Evolutionary conservation across 192 early-diverging fungal species (phyloP).

Genomic region (Piromyces finnis): DNA sequence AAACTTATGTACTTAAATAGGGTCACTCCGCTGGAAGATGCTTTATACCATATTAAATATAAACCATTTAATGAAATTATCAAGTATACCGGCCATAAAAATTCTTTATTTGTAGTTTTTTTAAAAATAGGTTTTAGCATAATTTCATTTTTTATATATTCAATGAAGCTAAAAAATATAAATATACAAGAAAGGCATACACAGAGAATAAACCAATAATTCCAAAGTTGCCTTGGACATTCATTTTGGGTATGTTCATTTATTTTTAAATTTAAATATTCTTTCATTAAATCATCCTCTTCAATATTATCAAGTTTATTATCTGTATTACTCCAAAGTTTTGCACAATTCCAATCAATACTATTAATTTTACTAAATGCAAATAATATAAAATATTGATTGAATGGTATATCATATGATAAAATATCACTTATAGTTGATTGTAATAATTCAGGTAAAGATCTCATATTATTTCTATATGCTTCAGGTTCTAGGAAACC

Average conservation of each 20-base stretch:
- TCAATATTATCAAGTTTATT: background rate
- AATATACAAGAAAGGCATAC: background rate
- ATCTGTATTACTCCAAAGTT: background rate
- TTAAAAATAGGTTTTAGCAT: background rate
- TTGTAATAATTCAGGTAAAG: background rate
- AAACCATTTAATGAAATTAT: background rate
- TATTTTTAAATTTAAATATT: background rate
- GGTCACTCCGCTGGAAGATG: background rate
- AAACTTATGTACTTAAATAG: background rate
- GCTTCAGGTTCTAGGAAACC: background rate
- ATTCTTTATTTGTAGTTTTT: background rate
- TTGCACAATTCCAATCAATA: background rate
- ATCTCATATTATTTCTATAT: background rate
- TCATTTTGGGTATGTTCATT: background rate
- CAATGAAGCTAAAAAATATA: background rate
- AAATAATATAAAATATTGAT: too few relatives aligned
- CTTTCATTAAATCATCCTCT: background rate
- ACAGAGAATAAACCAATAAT: background rate
- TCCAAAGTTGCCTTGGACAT: background rate
- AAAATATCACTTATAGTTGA: background rate
- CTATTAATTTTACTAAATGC: background rate
- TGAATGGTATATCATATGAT: too few relatives aligned
- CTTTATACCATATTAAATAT: background rate
- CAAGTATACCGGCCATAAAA: background rate
- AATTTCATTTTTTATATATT: background rate